Evolutionary conservation across 2,329 filamentous ascomycete species (phyloP).

Genomic region (Apiospora phragmitis): DNA sequence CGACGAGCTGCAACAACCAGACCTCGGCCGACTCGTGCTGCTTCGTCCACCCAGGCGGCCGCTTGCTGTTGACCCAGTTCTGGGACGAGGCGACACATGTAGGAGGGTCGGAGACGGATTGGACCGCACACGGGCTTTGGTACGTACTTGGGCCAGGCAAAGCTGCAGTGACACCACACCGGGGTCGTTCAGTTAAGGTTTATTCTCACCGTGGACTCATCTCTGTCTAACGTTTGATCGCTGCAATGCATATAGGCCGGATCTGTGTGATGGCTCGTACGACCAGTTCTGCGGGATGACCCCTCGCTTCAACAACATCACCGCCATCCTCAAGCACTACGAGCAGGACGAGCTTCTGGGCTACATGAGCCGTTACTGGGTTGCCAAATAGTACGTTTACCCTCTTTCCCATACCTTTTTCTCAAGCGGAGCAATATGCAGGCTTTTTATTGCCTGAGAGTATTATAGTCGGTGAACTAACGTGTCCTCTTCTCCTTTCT

Average conservation of each 20-base stretch:
- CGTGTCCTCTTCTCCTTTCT: neutral
- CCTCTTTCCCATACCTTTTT: neutral
- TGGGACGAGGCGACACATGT: constrained; percentile 43
- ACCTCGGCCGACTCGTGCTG: constrained; percentile 41
- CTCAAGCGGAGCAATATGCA: neutral
- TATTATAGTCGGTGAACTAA: neutral
- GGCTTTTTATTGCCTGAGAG: neutral
- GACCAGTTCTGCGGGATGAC: constrained; percentile 44
- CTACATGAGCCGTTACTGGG: constrained; percentile 45
- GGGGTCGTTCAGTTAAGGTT: neutral
- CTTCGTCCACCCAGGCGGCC: constrained; percentile 42
- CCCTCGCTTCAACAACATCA: constrained; percentile 43
- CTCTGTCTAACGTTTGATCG: neutral
- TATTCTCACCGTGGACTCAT: neutral
- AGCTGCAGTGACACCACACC: neutral
- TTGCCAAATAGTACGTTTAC: constrained; percentile 36
- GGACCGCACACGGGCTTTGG: constrained; percentile 47
- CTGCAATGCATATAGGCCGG: constrained; percentile 35
- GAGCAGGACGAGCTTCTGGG: constrained; percentile 39
- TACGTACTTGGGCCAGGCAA: constrained; percentile 21
- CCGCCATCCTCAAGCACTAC: constrained; percentile 40
- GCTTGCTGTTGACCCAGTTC: constrained; percentile 44
- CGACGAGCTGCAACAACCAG: constrained; percentile 41
- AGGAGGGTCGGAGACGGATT: constrained; percentile 42
- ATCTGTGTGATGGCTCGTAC: constrained; percentile 45